Evolutionary conservation across 164 flowering plant species (phyloP).

Genomic region (Stephania cephalantha): DNA sequence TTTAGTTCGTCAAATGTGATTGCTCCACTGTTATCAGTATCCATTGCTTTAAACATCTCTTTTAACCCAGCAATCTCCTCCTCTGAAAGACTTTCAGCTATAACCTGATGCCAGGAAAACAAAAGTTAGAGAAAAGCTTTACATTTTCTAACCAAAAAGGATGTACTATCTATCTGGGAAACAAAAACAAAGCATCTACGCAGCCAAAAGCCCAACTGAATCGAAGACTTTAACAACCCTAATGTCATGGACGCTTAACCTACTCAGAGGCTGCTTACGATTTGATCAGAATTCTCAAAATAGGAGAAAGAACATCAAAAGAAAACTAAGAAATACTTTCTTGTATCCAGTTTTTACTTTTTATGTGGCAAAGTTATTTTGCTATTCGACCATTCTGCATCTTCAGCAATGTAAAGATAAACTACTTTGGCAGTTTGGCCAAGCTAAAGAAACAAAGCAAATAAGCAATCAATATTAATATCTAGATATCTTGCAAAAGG

Average conservation of each 20-base stretch:
- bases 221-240: neutral
- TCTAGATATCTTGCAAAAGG: neutral
- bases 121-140: neutral
- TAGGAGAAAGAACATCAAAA: neutral
- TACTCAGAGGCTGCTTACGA: neutral
- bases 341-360: no score
- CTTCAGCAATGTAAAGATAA: neutral
- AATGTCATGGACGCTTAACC: neutral
- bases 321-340: neutral
- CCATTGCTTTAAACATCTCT: constrained; percentile 95
- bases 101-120: constrained; percentile 48
- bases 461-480: neutral
- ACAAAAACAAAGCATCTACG: neutral
- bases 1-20: constrained; percentile 95
- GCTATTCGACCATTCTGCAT: no score
- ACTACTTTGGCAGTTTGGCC: neutral
- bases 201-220: neutral
- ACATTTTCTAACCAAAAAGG: neutral
- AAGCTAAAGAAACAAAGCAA: neutral
- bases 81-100: constrained; percentile 96
- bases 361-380: neutral
- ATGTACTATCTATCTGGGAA: neutral
- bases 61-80: constrained; percentile 96
- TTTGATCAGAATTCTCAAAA: neutral
- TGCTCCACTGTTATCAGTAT: constrained; percentile 95